Percentiles rank a stretch among this genome's conserved stretches.
Evolutionary conservation across 805 yeast genomes (phyloP).

Genomic region (Kuraishia molischiana): DNA sequence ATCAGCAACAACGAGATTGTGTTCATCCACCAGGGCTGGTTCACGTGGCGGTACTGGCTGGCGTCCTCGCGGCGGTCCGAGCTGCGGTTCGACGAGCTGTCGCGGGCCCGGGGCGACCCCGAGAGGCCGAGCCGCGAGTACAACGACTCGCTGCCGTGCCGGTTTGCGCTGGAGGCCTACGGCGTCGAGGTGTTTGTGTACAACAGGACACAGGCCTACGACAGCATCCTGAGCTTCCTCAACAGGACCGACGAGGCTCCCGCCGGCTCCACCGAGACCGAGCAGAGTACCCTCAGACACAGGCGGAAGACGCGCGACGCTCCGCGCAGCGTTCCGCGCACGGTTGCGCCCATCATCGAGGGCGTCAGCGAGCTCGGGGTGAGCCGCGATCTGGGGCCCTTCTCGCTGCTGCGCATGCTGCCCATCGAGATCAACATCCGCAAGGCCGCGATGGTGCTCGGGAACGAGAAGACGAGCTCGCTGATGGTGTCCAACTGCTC

Average conservation of each 20-base stretch:
- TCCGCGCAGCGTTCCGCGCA: not conserved
- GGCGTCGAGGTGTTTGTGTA: slow-evolving; percentile 82
- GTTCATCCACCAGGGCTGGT: slow-evolving; percentile 56
- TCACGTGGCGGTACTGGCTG: slow-evolving; percentile 93
- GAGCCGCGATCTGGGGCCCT: not conserved
- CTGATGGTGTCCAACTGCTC: slow-evolving; percentile 54
- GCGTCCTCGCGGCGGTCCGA: slow-evolving; percentile 30
- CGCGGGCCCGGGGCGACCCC: slow-evolving; percentile 6
- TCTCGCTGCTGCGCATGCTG: slow-evolving; percentile 25
- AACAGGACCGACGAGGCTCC: slow-evolving; percentile 2
- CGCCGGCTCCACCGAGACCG: not conserved
- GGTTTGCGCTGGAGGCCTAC: slow-evolving; percentile 48
- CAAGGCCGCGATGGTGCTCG: slow-evolving; percentile 68
- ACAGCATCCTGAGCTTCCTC: slow-evolving; percentile 35
- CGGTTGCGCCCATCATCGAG: not conserved
- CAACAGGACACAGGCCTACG: slow-evolving; percentile 74
- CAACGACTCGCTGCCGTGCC: slow-evolving; percentile 42
- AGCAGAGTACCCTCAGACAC: not conserved
- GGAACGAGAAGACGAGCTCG: slow-evolving; percentile 72
- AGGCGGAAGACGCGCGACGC: not conserved
- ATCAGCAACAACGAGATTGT: slow-evolving; percentile 68
- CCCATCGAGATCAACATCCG: slow-evolving; percentile 56
- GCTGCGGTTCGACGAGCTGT: slow-evolving; percentile 11
- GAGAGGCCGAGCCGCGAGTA: slow-evolving; percentile 5
- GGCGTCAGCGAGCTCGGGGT: slow-evolving; percentile 1